A percentile compares a stretch with the other conserved stretches of the same genome.
phyloP scores from a whole-genome alignment of 2,329 filamentous ascomycete species.

The Cladophialophora psammophila region DNA sequence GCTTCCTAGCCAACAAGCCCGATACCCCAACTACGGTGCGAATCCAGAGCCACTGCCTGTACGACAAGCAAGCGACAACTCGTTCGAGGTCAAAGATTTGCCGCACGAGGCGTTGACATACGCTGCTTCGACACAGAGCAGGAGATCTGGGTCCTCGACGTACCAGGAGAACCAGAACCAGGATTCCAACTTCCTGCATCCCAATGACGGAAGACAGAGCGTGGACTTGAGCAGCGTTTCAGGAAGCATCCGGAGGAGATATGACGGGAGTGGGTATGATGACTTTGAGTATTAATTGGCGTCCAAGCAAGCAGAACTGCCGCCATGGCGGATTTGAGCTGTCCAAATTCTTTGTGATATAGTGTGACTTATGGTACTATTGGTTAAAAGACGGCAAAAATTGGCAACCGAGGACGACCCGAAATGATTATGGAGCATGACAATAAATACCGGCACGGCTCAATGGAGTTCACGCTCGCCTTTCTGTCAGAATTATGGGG shows the following conservation, averaged over 20 bases:
- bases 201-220: conserved; percentile 35
- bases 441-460: not conserved
- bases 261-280: conserved; percentile 43
- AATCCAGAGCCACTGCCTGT: conserved; percentile 3
- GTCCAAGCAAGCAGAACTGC: not conserved
- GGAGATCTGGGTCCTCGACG: conserved; percentile 17
- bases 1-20: conserved; percentile 45
- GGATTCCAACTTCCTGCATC: conserved; percentile 42
- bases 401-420: not conserved
- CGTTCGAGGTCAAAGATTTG: conserved; percentile 29
- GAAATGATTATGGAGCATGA: conserved; percentile 3
- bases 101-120: conserved; percentile 30
- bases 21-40: conserved; percentile 33
- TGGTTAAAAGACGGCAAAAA: not conserved
- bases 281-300: conserved; percentile 33
- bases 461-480: too few relatives aligned
- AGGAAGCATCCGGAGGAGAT: conserved; percentile 42
- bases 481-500: too few relatives aligned
- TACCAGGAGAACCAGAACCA: conserved; percentile 28
- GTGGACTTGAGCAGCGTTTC: conserved; percentile 40
- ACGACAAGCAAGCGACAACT: conserved; percentile 25
- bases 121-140: conserved; percentile 4
- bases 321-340: not conserved
- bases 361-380: conserved; percentile 2
- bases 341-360: not conserved